phyloP scores from a whole-genome alignment of 768 basidiomycete species.

The Rhizopogon rudus region DNA sequence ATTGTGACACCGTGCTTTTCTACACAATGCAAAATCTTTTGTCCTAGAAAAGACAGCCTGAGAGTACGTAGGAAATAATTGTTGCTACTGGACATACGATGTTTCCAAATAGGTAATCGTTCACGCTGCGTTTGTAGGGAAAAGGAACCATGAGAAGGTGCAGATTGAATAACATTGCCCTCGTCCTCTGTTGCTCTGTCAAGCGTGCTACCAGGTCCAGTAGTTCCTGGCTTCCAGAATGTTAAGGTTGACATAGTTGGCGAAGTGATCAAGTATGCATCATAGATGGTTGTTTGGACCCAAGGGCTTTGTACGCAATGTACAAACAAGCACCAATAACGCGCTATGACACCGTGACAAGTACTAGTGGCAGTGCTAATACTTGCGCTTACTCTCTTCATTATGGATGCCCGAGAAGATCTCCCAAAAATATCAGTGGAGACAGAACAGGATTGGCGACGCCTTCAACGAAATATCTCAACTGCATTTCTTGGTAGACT shows the following conservation, averaged over 20 bases:
- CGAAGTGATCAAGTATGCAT: not conserved
- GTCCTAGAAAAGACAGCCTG: slow-evolving; percentile 38
- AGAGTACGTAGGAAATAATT: not conserved
- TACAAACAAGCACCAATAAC: not conserved
- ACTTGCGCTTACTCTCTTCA: not conserved
- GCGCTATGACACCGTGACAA: not conserved
- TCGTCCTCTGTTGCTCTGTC: slow-evolving; percentile 81
- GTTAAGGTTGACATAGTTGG: slow-evolving; percentile 46
- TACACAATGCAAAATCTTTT: slow-evolving; percentile 76
- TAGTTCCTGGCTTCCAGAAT: slow-evolving; percentile 90
- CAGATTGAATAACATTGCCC: slow-evolving; percentile 64
- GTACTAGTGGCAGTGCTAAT: not conserved
- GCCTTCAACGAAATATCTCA: slow-evolving; percentile 50
- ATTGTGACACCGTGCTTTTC: slow-evolving; percentile 83
- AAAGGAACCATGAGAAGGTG: slow-evolving; percentile 46
- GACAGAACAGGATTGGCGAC: slow-evolving; percentile 60
- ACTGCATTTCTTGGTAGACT: slow-evolving; percentile 40
- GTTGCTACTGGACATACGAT: slow-evolving; percentile 46
- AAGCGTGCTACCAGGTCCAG: slow-evolving; percentile 79
- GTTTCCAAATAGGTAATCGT: slow-evolving; percentile 84
- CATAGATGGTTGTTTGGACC: not conserved
- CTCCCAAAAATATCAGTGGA: slow-evolving; percentile 58
- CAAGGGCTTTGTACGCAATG: slow-evolving; percentile 5
- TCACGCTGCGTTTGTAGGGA: slow-evolving; percentile 75
- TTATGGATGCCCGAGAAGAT: slow-evolving; percentile 36